Evolutionary conservation across 352 stramenopile species (phyloP), one percentile per base, ranked within the genome.

Genomic region (Phytophthora macrochlamydospora): DNA sequence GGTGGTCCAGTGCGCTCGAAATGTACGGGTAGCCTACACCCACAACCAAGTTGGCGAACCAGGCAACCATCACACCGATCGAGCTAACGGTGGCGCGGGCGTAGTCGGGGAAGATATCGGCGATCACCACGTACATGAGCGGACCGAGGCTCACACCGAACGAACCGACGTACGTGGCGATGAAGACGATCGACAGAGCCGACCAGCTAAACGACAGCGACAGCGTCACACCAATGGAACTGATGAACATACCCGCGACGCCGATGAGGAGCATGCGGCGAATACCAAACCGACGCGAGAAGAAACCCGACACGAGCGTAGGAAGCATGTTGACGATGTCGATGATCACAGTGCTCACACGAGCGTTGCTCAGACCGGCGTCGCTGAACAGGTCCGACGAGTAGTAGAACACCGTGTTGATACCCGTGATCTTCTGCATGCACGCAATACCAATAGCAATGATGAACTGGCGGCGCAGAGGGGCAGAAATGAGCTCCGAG

Each of bases 341-440:
- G 51, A 85, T 75, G 9, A 79, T 50, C 5, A 81, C 49, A 6
- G 65, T 76, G 30, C 67, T 75, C 9, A 79, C 29, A 38, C 74
- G 73, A 29, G 53, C 66, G 43, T 85, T 72, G 7, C 29, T 57
- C 12, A 85, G 50, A 45, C 76, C 76, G 14, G 73, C 73, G 28
- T 70, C 62, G 2, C 9, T 65, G 42, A 85, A 82, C 31, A 85
- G 62, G 35, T 72, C 63, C 5, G 74, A 83, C 45, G 79, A 88
- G 79, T 88, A 85, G 65, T 75, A 79, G 57, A 83, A 81, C 8
- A 85, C 64, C 12, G 73, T 75, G 64, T 86, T 86, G 74, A 88
- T 84, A 52, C 79, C 79, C 12, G 68, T 71, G 69, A 88, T 67
- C 51, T 88, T 78, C 32, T 84, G 71, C 63, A 72, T 76, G 24